Evolutionary conservation across 441 rosid species (phyloP), one percentile per base, ranked within the genome.

Genomic region (Croton setiger): DNA sequence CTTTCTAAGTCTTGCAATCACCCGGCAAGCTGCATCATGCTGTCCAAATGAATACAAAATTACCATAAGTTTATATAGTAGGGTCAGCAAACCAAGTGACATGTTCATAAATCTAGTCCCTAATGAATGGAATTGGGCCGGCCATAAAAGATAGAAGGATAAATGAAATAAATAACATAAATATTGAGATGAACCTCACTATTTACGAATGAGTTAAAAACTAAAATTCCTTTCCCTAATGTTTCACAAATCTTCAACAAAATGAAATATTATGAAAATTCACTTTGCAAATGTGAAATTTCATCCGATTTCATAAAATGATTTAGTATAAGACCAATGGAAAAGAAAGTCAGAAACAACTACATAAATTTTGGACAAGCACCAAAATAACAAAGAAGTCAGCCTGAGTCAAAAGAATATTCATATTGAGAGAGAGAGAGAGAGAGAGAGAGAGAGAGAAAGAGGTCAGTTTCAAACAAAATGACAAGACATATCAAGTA

Each of bases 1-100:
- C 78, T 89, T 96, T 74, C 81, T 91, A 60, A 96, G 93, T 86
- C 98, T 89, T 59, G 97, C 96, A 85, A 96, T 96, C 72, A 96
- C 99, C 41, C 99, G 98, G 81, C 99, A 96, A 71, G 99, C 97
- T 77, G 99, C 96, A 82, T 96, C 99, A 77, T 95, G 99, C 99
- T 95, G 87, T 54, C 36, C 75, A n/a, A 57, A 45, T 17, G 57
- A 31, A 63, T 20, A 64, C 35, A 35, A 60, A 56, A 69, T 33
- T 49, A 11, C 21, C 47, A 75, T 18, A 33, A 69, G n/a, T 55
- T 39, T 33, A 70, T 23, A 61, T 15, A 41, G 12, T 68, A 58
- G 27, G 33, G 36, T 70, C 71, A 49, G 15, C 20, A 17, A 54
- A 27, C 60, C 9, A 54, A 36, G 43, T 54, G 12, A 63, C 47